Percentiles rank a stretch among this genome's conserved stretches.
Evolutionary conservation across 2,329 filamentous ascomycete species (phyloP).

Genomic region (Chaetomium globosum): DNA sequence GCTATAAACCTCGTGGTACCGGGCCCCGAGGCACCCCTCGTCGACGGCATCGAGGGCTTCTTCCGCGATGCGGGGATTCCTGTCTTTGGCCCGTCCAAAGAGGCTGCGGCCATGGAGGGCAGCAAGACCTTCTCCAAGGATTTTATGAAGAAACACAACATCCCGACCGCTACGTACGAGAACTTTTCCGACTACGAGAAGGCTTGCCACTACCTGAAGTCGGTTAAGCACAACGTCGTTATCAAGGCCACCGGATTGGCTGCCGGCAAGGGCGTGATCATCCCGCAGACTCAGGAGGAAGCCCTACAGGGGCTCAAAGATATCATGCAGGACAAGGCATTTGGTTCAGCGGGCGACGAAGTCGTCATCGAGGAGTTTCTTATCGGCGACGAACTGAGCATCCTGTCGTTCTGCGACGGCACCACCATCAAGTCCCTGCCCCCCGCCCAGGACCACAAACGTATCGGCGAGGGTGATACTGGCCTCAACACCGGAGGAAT

Average conservation of each 20-base stretch:
- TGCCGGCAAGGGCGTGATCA: constrained; percentile 93
- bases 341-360: constrained; percentile 82
- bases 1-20: constrained; percentile 81
- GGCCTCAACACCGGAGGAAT: constrained; percentile 96
- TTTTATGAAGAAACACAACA: constrained; percentile 89
- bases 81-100: constrained; percentile 82
- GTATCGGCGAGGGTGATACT: constrained; percentile 84
- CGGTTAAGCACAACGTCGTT: constrained; percentile 72
- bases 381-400: constrained; percentile 86
- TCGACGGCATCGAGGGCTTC: constrained; percentile 83
- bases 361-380: constrained; percentile 96
- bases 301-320: constrained; percentile 78
- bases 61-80: constrained; percentile 75
- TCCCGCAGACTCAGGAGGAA: constrained; percentile 79
- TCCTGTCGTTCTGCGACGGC: constrained; percentile 90
- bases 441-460: constrained; percentile 95
- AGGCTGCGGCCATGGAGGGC: constrained; percentile 87
- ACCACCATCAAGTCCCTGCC: constrained; percentile 80
- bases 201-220: constrained; percentile 74
- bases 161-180: constrained; percentile 87
- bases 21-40: constrained; percentile 90
- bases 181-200: constrained; percentile 80
- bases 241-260: constrained; percentile 94
- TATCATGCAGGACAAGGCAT: constrained; percentile 88
- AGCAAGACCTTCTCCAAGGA: constrained; percentile 98